Evolutionary conservation across 108 stramenopile species (phyloP).

Genomic region (Hondaea fermentalgiana): DNA sequence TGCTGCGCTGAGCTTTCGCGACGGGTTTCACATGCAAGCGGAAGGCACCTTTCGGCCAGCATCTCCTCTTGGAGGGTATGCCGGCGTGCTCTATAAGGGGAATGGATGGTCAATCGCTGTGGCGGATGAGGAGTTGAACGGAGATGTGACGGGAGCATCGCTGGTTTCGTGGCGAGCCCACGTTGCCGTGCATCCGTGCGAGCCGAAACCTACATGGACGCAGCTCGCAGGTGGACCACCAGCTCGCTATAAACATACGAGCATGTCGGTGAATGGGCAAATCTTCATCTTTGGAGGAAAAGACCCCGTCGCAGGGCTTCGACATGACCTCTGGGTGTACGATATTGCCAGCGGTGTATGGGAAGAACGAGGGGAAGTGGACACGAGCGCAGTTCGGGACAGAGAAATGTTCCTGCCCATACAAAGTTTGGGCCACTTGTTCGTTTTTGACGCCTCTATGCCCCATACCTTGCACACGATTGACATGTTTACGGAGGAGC

Average conservation of each 20-base stretch:
- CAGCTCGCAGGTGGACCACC: not conserved
- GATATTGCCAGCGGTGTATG: not conserved
- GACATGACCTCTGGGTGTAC: not conserved
- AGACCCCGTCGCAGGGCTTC: not conserved
- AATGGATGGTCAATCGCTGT: not conserved
- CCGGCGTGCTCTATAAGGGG: not conserved
- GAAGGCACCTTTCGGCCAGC: not conserved
- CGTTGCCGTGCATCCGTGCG: not conserved
- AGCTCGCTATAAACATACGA: not conserved
- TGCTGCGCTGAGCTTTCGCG: not conserved
- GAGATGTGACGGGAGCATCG: not conserved
- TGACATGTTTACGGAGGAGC: not conserved
- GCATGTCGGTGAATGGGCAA: not conserved
- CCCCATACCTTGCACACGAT: not conserved
- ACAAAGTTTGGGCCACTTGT: not conserved
- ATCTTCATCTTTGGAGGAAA: not conserved
- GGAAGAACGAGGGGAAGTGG: not conserved
- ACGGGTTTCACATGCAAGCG: not conserved
- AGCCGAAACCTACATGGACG: not conserved
- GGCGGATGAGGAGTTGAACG: not conserved
- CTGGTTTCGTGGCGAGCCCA: not conserved
- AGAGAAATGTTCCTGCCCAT: not conserved
- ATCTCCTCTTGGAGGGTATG: not conserved
- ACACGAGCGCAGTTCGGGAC: not conserved
- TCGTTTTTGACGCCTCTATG: not conserved